These are phyloP conservation scores for Wilcoxina mikolae DNA, from an alignment of 495 filamentous ascomycete species.

Conservation along the genomic window DNA sequence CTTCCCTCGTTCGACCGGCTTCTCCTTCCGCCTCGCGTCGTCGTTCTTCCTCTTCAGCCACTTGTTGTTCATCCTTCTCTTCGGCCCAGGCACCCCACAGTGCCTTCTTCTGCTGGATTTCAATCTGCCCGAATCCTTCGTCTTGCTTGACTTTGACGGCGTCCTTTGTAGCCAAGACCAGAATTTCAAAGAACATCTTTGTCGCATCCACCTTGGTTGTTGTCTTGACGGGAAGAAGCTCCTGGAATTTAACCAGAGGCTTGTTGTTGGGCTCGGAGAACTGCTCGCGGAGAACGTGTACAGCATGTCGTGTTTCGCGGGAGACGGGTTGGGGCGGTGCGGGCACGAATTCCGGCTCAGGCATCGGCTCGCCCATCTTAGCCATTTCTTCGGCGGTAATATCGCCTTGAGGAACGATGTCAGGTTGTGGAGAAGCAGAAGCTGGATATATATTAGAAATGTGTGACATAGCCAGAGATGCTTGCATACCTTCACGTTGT, in stretches of 20 bases:
- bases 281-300: slow-evolving; percentile 79
- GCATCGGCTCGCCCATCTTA: slow-evolving; percentile 5
- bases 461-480: not conserved
- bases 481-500: slow-evolving; percentile 8
- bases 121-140: slow-evolving; percentile 45
- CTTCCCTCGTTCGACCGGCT: slow-evolving; percentile 5
- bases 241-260: slow-evolving; percentile 70
- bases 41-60: slow-evolving; percentile 33
- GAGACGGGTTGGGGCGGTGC: slow-evolving; percentile 33
- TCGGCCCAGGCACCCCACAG: slow-evolving; percentile 96
- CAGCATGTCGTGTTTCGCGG: slow-evolving; percentile 80
- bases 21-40: slow-evolving; percentile 21
- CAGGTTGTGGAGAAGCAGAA: not conserved
- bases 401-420: slow-evolving; percentile 5
- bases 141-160: slow-evolving; percentile 92
- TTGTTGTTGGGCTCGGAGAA: slow-evolving; percentile 40
- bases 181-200: slow-evolving; percentile 96
- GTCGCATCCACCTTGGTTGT: slow-evolving; percentile 79
- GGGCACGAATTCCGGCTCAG: slow-evolving; percentile 16
- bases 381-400: not conserved
- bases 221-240: slow-evolving; percentile 64
- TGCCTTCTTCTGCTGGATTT: slow-evolving; percentile 71
- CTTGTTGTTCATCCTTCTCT: slow-evolving; percentile 51
- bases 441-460: not conserved
- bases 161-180: slow-evolving; percentile 94